Percentiles rank a stretch among this genome's conserved stretches.
Evolutionary conservation across 176 grass and related monocot species (phyloP).

Genomic region (Cymbopogon citratus): DNA sequence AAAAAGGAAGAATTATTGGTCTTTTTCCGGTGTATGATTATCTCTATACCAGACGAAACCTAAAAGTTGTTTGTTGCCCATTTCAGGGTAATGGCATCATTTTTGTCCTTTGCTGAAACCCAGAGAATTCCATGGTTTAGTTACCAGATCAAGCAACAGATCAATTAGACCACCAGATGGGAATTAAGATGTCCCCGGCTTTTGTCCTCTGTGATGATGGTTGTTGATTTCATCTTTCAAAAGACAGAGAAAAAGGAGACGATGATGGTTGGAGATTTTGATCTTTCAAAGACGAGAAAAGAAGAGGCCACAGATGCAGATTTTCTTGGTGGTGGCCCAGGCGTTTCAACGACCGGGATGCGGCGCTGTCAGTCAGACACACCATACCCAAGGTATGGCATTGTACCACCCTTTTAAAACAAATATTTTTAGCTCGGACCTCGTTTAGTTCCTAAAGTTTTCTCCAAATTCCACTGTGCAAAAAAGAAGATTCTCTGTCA

Average conservation of each 20-base stretch:
- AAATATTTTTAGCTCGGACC: neutral
- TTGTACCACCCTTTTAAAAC: neutral
- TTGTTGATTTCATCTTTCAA: neutral
- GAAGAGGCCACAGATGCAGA: neutral
- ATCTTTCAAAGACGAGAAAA: neutral
- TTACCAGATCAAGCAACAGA: neutral
- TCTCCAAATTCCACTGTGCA: constrained; percentile 6
- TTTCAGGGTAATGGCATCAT: neutral
- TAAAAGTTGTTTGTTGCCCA: neutral
- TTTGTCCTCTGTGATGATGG: too few relatives aligned
- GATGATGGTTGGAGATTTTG: constrained; percentile 18
- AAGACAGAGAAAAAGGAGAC: neutral
- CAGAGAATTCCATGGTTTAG: neutral
- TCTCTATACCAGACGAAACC: neutral
- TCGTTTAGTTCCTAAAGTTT: too few relatives aligned
- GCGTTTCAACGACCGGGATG: neutral
- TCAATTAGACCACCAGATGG: neutral
- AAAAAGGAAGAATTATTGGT: constrained; percentile 1
- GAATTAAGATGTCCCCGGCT: too few relatives aligned
- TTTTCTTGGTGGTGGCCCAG: constrained; percentile 18
- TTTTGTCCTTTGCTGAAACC: too few relatives aligned
- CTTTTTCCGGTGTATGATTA: neutral
- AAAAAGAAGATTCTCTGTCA: too few relatives aligned
- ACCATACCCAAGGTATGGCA: neutral
- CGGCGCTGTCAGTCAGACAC: constrained; percentile 16